These are phyloP conservation scores for Chenopodium formosanum DNA, from an alignment of 148 eudicot species.

Conservation along the genomic window DNA sequence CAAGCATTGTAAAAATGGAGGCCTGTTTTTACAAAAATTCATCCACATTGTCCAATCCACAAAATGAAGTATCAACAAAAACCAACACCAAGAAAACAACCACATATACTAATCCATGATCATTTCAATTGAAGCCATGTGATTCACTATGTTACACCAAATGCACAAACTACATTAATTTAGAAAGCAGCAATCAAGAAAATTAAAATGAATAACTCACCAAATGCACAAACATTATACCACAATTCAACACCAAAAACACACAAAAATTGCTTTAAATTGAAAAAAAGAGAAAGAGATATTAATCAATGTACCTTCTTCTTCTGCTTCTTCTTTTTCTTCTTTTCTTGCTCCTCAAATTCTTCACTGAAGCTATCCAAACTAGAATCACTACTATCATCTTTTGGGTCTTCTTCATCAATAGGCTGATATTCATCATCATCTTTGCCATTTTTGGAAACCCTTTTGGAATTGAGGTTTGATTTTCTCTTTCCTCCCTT, in stretches of 20 bases:
- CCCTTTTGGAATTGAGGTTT: conserved; percentile 36
- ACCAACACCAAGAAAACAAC: neutral
- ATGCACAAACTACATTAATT: no score
- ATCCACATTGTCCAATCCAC: neutral
- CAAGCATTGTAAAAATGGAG: no score
- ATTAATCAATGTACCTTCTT: conserved; percentile 23
- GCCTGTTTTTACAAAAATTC: neutral
- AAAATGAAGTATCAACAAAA: neutral
- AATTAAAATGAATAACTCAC: neutral
- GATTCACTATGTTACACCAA: no score
- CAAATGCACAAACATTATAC: neutral
- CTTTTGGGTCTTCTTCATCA: conserved; percentile 25
- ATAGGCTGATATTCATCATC: conserved; percentile 64
- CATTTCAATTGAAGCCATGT: no score
- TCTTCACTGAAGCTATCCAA: conserved; percentile 33
- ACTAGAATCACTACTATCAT: conserved; percentile 34
- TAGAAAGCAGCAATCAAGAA: no score
- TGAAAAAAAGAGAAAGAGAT: neutral
- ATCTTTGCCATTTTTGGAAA: conserved; percentile 25
- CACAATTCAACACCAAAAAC: neutral
- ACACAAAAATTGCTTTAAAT: neutral
- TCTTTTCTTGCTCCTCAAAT: conserved; percentile 26
- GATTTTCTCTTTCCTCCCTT: conserved; percentile 26
- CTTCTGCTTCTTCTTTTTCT: conserved; percentile 17
- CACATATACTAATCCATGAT: neutral